Conservation (phyloP, 176 grass and related monocot species). For the Aegilops tauschii region DNA sequence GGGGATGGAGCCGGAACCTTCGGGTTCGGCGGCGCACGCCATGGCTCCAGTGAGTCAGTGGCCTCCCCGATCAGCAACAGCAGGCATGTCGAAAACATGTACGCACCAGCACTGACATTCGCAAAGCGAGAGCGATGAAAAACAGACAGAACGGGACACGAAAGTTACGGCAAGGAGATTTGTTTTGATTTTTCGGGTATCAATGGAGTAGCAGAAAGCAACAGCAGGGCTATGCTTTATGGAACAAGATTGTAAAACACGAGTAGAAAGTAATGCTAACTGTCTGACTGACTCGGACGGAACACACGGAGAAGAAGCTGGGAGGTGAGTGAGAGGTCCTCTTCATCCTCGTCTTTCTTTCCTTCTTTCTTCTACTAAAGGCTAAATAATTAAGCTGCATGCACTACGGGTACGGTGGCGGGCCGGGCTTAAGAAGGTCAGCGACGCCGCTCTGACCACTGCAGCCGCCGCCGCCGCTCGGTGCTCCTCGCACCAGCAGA, state of each 20-base stretch:
- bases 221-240: constrained; percentile 22
- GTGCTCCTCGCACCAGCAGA: constrained; percentile 25
- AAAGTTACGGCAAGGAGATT: constrained; percentile 17
- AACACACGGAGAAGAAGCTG: constrained; percentile 22
- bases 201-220: not conserved
- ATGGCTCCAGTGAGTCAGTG: not conserved
- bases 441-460: constrained; percentile 35
- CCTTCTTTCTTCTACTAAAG: constrained; percentile 22
- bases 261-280: not conserved
- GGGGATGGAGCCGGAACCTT: constrained; percentile 32
- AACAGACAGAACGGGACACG: not conserved
- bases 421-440: constrained; percentile 32
- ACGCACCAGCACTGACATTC: constrained; percentile 5
- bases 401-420: not conserved
- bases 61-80: constrained; percentile 20
- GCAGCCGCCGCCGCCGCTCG: constrained; percentile 32
- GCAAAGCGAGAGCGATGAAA: constrained; percentile 20
- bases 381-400: not conserved
- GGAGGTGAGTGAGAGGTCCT: not conserved
- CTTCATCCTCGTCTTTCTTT: constrained; percentile 2
- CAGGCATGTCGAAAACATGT: constrained; percentile 17
- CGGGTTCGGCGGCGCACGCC: not conserved
- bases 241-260: not conserved
- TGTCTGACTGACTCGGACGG: not conserved
- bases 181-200: not conserved